Base-by-base conservation (phyloP, 2,329 filamentous ascomycete species). In the Sclerotinia trifoliorum region DNA sequence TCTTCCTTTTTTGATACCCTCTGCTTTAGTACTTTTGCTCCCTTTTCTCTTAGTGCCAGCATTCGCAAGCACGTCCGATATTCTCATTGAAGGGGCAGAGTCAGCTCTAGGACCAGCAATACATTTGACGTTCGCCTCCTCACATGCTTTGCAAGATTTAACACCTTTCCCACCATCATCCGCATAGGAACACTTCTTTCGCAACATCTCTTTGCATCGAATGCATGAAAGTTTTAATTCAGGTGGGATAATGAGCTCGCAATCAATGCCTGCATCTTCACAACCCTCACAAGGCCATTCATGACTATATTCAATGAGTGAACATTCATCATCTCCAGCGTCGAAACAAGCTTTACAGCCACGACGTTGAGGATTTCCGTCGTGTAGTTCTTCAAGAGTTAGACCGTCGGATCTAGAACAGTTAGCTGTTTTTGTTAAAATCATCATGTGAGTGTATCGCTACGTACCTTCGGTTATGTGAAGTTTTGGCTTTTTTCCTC, bases 301-400 rank as follows among this genome's bases (percentile, higher is more conserved):
- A 15, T 70, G 48, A 8, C 15, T 46, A n/a, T 72, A 49, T 7
- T 73, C 48, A 35, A 76, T 72, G 4, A 77, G 71, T 15, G 71
- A 70, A 39, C 74, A 77, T 26, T 70, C 67, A 39, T 77, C 72
- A 39, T 73, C 68, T 21, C 71, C 71, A 3, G 65, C 35, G 4
- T 68, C 60, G 48, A 76, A 75, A 64, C 75, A 77, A 15, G 70
- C 49, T 66, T 72, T 76, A 61, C 75, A 77, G 13, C 74, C 74
- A n/a, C 70, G 66, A 17, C 67, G 70, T 48, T 76, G 74, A 17
- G 71, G 74, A 51, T 74, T 70, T 4, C 70, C 72, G 15, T 63
- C 29, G 4, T 68, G 72, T 8, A 76, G 51, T 26, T 71, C 49
- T 10, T 66, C 66, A 10, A 75, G 58, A 1, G 67, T 73, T 2